These are phyloP conservation scores for Sarcodon aspratus DNA, from an alignment of 768 basidiomycete genomes.

Conservation along the genomic window DNA sequence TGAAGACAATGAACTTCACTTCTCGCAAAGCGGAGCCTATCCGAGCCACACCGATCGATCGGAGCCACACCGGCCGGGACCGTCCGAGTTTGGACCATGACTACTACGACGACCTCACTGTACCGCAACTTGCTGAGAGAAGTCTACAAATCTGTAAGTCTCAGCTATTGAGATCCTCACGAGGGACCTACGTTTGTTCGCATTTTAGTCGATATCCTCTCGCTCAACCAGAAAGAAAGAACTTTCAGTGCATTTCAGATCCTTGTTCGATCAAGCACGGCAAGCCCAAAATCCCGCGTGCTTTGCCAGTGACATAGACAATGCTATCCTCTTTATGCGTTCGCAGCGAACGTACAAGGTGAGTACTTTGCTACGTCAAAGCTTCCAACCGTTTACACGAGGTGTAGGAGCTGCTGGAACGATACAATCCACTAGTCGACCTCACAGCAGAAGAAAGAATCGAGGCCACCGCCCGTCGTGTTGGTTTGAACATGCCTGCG, in stretches of 20 bases:
- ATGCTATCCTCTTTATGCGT: constrained; percentile 53
- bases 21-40: no score
- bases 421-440: constrained; percentile 82
- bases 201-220: constrained; percentile 25
- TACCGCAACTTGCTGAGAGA: constrained; percentile 47
- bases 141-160: constrained; percentile 38
- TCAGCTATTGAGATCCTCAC: constrained; percentile 6
- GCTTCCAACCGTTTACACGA: background rate
- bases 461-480: constrained; percentile 74
- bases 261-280: background rate
- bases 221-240: constrained; percentile 25
- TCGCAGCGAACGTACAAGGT: constrained; percentile 76
- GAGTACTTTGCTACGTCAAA: constrained; percentile 8
- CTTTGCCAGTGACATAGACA: constrained; percentile 40
- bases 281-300: constrained; percentile 5
- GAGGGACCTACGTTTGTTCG: background rate
- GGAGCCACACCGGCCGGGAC: no score
- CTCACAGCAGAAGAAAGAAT: constrained; percentile 73
- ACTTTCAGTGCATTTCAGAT: constrained; percentile 19
- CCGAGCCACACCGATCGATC: no score
- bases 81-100: no score
- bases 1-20: no score
- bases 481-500: constrained; percentile 78
- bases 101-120: constrained; percentile 7
- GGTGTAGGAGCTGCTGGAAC: constrained; percentile 58